Percentiles rank a stretch among this genome's conserved stretches.
These are phyloP conservation scores for Rhodotorula sphaerocarpa DNA, from an alignment of 768 basidiomycete species.

Conservation along the genomic window DNA sequence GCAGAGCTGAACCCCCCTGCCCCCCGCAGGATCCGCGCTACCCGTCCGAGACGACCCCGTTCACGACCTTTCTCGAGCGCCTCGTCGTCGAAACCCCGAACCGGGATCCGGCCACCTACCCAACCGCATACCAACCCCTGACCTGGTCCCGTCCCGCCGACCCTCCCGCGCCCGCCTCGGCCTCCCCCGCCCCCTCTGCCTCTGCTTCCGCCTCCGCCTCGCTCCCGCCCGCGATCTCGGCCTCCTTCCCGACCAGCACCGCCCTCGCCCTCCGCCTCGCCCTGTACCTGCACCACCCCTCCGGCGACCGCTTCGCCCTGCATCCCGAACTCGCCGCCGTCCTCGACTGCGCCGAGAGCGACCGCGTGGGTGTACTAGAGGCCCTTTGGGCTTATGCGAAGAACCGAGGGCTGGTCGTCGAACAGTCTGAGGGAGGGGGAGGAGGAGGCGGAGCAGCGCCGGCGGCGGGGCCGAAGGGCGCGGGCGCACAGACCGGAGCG, in stretches of 20 bases:
- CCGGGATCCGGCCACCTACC: constrained; percentile 25
- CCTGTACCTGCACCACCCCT: constrained; percentile 75
- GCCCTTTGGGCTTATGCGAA: constrained; percentile 91
- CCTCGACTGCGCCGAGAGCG: constrained; percentile 75
- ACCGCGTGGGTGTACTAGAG: constrained; percentile 68
- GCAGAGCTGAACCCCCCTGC: neutral
- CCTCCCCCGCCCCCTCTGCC: constrained; percentile 43
- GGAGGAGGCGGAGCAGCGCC: neutral
- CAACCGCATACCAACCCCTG: neutral
- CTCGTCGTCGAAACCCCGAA: constrained; percentile 36
- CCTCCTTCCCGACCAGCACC: constrained; percentile 12
- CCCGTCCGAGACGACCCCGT: neutral
- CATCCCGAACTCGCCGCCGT: constrained; percentile 57
- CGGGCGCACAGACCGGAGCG: constrained; percentile 53
- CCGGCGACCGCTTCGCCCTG: constrained; percentile 72
- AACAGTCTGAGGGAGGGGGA: neutral
- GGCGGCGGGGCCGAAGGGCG: constrained; percentile 71
- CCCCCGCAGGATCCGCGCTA: neutral
- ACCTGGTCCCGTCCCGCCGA: constrained; percentile 44
- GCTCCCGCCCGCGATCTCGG: constrained; percentile 1
- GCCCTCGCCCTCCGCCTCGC: constrained; percentile 61
- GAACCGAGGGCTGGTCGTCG: constrained; percentile 55
- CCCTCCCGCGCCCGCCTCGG: neutral
- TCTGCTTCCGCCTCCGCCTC: neutral
- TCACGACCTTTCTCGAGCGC: constrained; percentile 12